These are phyloP conservation scores for Hura crepitans DNA, from an alignment of 441 rosid genomes.

Conservation along the genomic window DNA sequence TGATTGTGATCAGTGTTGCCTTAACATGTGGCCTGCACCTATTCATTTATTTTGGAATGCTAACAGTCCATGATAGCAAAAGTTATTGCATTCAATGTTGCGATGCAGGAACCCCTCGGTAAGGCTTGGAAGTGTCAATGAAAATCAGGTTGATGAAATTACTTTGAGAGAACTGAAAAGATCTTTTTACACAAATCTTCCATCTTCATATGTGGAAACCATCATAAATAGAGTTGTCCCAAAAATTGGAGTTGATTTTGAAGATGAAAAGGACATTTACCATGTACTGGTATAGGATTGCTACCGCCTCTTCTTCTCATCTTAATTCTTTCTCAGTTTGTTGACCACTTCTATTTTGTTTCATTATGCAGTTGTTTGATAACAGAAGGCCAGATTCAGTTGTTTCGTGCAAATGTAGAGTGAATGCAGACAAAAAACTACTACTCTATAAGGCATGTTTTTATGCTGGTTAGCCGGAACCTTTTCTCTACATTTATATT, in stretches of 20 bases:
- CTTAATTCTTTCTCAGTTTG: conserved; percentile 6
- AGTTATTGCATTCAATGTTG: not conserved
- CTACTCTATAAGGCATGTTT: conserved; percentile 32
- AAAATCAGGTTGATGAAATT: conserved; percentile 16
- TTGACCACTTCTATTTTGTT: conserved; percentile 3
- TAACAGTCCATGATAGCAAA: not conserved
- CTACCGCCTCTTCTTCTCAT: conserved; percentile 7
- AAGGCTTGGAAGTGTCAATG: conserved; percentile 21
- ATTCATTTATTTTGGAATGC: not conserved
- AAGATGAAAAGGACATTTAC: conserved; percentile 49
- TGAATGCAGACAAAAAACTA: conserved; percentile 37
- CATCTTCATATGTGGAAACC: conserved; percentile 40
- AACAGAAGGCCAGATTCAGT: conserved; percentile 35
- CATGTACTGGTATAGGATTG: conserved; percentile 41
- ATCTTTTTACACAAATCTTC: conserved; percentile 43
- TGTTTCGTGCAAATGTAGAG: conserved; percentile 49
- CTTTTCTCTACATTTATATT: not conserved
- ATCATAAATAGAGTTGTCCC: conserved; percentile 34
- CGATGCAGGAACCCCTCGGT: conserved; percentile 32
- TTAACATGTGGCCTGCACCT: not conserved
- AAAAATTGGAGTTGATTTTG: conserved; percentile 39
- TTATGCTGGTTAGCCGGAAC: not conserved
- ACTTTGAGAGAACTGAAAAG: conserved; percentile 33
- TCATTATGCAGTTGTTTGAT: conserved; percentile 45
- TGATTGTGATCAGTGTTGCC: not conserved